Base-by-base conservation (phyloP, 345 rosid species). In the Eucalyptus victrix region DNA sequence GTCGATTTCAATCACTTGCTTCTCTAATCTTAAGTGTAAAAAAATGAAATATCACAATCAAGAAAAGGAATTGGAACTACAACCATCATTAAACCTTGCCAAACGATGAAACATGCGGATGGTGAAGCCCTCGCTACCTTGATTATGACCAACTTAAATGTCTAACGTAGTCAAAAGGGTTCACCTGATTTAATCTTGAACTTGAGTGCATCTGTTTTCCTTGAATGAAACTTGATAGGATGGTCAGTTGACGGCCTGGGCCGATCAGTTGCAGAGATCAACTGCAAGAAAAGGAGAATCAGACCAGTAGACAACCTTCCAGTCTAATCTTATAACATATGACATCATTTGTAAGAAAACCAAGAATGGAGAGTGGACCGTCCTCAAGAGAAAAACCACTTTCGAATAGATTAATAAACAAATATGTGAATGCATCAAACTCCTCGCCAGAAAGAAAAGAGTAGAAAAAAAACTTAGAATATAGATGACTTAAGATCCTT, bases 151-250 rank as follows among this genome's bases (percentile, higher is more conserved):
- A 30, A 86, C 13, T 32, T 50, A 45, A 86, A 49, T 32, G 42
- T 50, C 60, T 23, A 86, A 47, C 37, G 6, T 86, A 47, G 42
- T 17, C 24, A 86, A 49, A 50, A 86, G 3, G 26, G 37, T 40
- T 32, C 91, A 96, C 99, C 98, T 93, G 99, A 94, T 92, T 98
- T 98, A 65, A 97, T 96, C 96, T 98, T 98, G 91, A 98, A 97
- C 92, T 96, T 98, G 80, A 95, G 93, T 32, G 89, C 86, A 87
- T 88, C 88, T 83, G 87, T 95, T 90, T 96, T 94, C 92, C 99
- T 92, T 12, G 95, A 92, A 93, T 94, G 94, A 97, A 97, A 97
- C 93, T 96, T 97, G 91, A 97, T 95, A 88, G 99, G 98, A 83
- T 95, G 95, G 90, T 97, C 99, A 56, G 96, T 92, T 19, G 95